Evolutionary conservation across 2,329 filamentous ascomycete genomes (phyloP).

Genomic region (Ophiostoma ulmi): DNA sequence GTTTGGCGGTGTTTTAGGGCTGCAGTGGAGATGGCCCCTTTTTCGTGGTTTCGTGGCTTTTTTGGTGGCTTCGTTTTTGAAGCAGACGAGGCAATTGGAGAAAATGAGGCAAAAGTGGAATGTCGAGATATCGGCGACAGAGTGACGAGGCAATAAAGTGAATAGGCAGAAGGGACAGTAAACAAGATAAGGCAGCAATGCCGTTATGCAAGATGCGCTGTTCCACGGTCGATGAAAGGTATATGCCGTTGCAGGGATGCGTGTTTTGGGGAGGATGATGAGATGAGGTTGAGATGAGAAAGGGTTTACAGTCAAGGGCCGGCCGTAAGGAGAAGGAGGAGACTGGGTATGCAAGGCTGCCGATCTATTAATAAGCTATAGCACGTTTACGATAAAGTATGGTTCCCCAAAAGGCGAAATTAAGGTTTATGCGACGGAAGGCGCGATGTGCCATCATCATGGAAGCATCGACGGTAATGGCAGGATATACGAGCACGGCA

Average conservation of each 20-base stretch:
- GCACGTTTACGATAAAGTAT: background rate
- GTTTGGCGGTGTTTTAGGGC: conserved; percentile 3
- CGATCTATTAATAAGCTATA: background rate
- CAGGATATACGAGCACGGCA: background rate
- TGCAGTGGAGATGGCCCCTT: conserved; percentile 7
- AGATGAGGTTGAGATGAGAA: background rate
- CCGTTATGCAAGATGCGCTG: conserved; percentile 1
- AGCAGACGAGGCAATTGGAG: background rate
- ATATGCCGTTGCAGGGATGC: conserved; percentile 1
- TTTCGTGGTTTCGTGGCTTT: background rate
- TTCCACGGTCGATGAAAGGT: background rate
- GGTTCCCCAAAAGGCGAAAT: background rate
- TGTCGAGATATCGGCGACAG: conserved; percentile 8
- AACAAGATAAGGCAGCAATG: background rate
- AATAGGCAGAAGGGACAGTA: background rate
- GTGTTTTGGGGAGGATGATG: background rate
- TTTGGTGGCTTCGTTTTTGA: background rate
- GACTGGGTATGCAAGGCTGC: background rate
- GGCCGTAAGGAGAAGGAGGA: background rate
- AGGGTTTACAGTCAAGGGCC: background rate
- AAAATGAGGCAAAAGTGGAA: conserved; percentile 17
- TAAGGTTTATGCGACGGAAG: conserved; percentile 6
- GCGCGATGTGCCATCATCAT: background rate
- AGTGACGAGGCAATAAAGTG: background rate
- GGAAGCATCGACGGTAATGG: background rate